Base-by-base conservation (phyloP, 2,329 filamentous ascomycete genomes). In the Aspergillus sp. region DNA sequence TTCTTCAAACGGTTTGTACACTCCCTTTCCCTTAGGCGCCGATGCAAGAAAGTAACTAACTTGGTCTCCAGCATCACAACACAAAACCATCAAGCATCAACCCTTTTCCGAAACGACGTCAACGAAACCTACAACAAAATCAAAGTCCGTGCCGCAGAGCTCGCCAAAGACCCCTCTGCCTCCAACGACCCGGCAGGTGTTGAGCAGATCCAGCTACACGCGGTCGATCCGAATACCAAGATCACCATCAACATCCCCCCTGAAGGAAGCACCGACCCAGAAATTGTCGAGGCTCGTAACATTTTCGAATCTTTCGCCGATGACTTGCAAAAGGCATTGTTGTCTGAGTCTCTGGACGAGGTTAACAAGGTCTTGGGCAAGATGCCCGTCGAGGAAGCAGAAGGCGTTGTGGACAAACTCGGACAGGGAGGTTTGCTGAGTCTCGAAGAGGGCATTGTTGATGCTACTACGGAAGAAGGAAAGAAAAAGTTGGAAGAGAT, bases 151-250 rank as follows among this genome's bases (percentile, higher is more conserved):
- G 82, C 86, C 1, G 76, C 78, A 5, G 87, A 94, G 66, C 84
- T 95, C 53, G 75, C 73, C 36, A 79, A 79, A 52, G 76, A 85
- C 56, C 69, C 74, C 48, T 70, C 75, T 40, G 75, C 72, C 4
- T 74, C 73, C 19, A 66, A 68, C 40, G 73, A 73, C 5, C 69
- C 70, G 2, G 80, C 76, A 27, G 88, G 85, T 19, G 85, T 94
- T 7, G 93, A 98, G 72, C 91, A 96, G 68, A 98, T 98, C 57
- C 94, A 98, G 69, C 78, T 98, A 41, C 93, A 98, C 64, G 91
- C 93, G 9, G 90, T 98, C 7, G 89, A 96, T 66, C 91, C 91
- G 0, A 86, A 85, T 42, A 96, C 91, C 3, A 84, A 86, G 51
- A 96, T 98, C 65, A 86, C 87, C 63, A 96, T 97, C 67, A 80